Evolutionary conservation across 2,329 filamentous ascomycete species (phyloP).

Genomic region (Colletotrichum tofieldiae): DNA sequence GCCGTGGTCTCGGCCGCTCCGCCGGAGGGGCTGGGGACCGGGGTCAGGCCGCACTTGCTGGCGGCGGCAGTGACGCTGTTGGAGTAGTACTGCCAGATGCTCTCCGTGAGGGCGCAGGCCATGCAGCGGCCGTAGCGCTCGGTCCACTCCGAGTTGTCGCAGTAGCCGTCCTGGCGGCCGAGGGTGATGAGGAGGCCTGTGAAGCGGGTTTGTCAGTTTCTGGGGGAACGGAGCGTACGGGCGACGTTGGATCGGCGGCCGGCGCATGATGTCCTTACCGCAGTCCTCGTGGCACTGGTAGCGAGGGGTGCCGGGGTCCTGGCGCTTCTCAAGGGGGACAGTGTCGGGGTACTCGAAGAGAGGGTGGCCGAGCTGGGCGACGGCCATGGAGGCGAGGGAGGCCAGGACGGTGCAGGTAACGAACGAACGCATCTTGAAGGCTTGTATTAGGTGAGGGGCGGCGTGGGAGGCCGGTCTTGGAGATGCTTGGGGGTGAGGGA

Average conservation of each 20-base stretch:
- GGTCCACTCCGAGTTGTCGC: slow-evolving; percentile 56
- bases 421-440: slow-evolving; percentile 40
- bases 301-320: slow-evolving; percentile 60
- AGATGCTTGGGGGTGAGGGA: slow-evolving; percentile 17
- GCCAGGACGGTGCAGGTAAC: slow-evolving; percentile 40
- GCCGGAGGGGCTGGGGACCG: slow-evolving; percentile 34
- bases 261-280: slow-evolving; percentile 52
- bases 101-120: slow-evolving; percentile 58
- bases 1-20: slow-evolving; percentile 19
- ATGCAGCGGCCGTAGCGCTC: slow-evolving; percentile 60
- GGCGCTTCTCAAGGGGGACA: slow-evolving; percentile 54
- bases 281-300: slow-evolving; percentile 65
- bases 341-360: slow-evolving; percentile 36
- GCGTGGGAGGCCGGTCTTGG: background rate
- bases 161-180: slow-evolving; percentile 54
- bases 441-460: slow-evolving; percentile 5
- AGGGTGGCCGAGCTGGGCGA: slow-evolving; percentile 24
- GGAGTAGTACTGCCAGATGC: slow-evolving; percentile 64
- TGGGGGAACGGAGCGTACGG: background rate
- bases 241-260: background rate
- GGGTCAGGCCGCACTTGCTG: slow-evolving; percentile 30
- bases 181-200: slow-evolving; percentile 51
- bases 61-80: slow-evolving; percentile 53
- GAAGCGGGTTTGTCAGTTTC: background rate
- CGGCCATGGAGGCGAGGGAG: slow-evolving; percentile 32